phyloP scores from a whole-genome alignment of 2,329 filamentous ascomycete genomes.

The Colletotrichum australisinense region DNA sequence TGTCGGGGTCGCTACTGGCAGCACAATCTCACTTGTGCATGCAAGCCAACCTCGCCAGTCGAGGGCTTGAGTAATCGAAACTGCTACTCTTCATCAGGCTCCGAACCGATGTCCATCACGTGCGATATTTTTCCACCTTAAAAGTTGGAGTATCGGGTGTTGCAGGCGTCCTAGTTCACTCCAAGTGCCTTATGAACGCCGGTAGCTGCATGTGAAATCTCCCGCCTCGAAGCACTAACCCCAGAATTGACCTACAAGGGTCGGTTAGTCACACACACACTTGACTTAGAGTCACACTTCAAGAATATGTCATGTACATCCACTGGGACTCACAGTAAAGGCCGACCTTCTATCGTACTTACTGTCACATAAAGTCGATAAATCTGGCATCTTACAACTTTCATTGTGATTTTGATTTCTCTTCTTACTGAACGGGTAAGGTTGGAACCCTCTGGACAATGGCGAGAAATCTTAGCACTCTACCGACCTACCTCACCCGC shows the following conservation, averaged over 20 bases:
- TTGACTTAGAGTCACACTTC: background rate
- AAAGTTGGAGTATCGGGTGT: background rate
- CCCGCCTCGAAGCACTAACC: conserved; percentile 6
- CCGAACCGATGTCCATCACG: conserved; percentile 2
- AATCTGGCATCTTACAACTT: background rate
- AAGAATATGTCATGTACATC: background rate
- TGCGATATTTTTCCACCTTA: background rate
- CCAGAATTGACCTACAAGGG: background rate
- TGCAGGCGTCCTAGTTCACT: background rate
- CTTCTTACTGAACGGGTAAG: background rate
- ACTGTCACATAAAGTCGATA: background rate
- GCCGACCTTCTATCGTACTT: background rate
- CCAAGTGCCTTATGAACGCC: background rate
- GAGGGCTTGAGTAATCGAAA: background rate
- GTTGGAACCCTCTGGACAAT: background rate
- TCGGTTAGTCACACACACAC: background rate
- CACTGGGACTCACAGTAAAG: background rate
- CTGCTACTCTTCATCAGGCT: background rate
- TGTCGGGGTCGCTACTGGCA: background rate
- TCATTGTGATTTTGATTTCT: background rate
- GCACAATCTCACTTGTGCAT: background rate
- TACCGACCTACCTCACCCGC: conserved; percentile 40
- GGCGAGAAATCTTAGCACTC: conserved; percentile 18
- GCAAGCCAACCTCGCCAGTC: background rate
- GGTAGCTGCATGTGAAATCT: conserved; percentile 28